Percentiles rank a stretch among this genome's conserved stretches.
Evolutionary conservation across 192 early-diverging fungal species (phyloP).

Genomic region (Backusella morwellensis): DNA sequence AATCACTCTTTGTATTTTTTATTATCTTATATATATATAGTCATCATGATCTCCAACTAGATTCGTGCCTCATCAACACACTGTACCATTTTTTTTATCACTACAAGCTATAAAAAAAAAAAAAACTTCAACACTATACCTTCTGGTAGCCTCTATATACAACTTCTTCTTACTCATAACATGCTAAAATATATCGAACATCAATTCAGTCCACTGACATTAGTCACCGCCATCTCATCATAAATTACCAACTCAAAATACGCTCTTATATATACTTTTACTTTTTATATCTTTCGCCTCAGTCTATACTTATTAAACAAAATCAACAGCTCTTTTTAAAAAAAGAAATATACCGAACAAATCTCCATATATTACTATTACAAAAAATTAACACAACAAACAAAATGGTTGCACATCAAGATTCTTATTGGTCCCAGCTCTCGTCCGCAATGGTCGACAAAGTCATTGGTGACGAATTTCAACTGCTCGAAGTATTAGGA

Average conservation of each 20-base stretch:
- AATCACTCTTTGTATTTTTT: constrained; percentile 8
- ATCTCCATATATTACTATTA: neutral
- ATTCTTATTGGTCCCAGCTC: constrained; percentile 29
- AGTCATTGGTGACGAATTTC: constrained; percentile 30
- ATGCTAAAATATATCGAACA: neutral
- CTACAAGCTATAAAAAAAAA: constrained; percentile 9
- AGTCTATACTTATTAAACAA: constrained; percentile 7
- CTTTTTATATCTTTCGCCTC: neutral
- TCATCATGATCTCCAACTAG: constrained; percentile 13
- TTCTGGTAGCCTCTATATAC: constrained; percentile 4
- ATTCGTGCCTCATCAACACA: constrained; percentile 8
- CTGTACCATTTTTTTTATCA: neutral
- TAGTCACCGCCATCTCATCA: neutral
- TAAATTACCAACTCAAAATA: neutral
- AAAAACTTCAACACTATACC: neutral
- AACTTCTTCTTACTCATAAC: constrained; percentile 3
- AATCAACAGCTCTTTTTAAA: neutral
- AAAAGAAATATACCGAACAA: constrained; percentile 9
- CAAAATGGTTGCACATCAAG: constrained; percentile 8
- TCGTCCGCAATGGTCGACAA: constrained; percentile 30
- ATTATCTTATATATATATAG: constrained; percentile 6
- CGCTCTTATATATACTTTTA: constrained; percentile 9
- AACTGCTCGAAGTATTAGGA: constrained; percentile 57
- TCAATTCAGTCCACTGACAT: constrained; percentile 3
- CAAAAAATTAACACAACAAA: neutral